These are phyloP conservation scores for Persicaria maculosa DNA, from an alignment of 148 eudicot species.

Conservation along the genomic window DNA sequence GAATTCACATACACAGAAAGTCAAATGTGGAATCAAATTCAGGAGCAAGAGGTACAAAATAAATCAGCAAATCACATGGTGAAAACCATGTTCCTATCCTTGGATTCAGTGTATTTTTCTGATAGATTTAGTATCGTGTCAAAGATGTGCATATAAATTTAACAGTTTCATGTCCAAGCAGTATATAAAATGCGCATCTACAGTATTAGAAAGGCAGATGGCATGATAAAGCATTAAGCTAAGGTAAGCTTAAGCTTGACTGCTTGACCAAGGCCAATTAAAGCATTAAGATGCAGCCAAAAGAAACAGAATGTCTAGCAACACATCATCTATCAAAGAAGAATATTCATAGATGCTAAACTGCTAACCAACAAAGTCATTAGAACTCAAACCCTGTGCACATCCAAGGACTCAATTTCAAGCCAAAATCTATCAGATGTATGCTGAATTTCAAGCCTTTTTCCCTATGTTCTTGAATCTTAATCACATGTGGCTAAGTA, in stretches of 20 bases:
- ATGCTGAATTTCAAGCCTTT: no score
- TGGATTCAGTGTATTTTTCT: background rate
- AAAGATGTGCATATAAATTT: background rate
- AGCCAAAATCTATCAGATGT: no score
- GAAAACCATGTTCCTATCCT: background rate
- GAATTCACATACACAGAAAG: background rate
- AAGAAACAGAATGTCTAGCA: no score
- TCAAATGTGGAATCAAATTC: background rate
- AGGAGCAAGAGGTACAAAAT: background rate
- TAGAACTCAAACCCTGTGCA: no score
- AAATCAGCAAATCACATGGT: background rate
- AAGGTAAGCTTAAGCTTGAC: background rate
- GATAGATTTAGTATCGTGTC: background rate
- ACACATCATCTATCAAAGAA: no score
- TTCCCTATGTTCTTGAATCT: no score
- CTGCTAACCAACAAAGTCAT: no score
- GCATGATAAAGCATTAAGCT: background rate
- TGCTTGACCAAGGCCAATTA: background rate
- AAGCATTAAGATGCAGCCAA: no score
- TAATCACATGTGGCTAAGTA: no score
- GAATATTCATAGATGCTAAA: no score
- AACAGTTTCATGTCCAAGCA: background rate
- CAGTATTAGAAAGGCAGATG: background rate
- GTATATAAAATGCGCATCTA: background rate
- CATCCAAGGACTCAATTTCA: no score